Evolutionary conservation across 306 rosid genomes (phyloP).

Genomic region (Trifolium repens): DNA sequence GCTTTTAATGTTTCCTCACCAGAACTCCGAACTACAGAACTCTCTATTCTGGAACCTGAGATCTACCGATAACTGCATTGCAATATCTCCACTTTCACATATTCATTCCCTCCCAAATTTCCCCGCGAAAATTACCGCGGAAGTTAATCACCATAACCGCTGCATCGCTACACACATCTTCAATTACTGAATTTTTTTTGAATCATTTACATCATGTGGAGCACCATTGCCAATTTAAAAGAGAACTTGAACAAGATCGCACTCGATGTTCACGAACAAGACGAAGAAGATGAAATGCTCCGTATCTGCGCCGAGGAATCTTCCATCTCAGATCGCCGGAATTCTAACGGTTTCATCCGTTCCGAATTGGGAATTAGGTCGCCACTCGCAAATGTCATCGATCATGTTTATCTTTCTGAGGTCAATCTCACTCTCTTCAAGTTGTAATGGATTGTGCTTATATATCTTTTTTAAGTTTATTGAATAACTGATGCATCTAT

Average conservation of each 20-base stretch:
- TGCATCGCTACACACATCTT: not conserved
- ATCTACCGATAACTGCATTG: not conserved
- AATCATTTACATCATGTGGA: constrained; percentile 62
- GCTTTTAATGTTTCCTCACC: not conserved
- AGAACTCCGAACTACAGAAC: not conserved
- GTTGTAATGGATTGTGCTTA: not conserved
- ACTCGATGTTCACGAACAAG: constrained; percentile 69
- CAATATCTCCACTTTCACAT: not conserved
- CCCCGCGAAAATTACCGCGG: not conserved
- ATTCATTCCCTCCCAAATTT: not conserved
- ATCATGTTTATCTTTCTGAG: constrained; percentile 57
- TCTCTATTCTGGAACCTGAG: not conserved
- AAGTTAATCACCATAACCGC: not conserved
- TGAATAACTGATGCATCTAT: too few relatives aligned
- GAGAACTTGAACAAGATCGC: constrained; percentile 88
- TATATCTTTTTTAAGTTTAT: not conserved
- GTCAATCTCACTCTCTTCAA: not conserved
- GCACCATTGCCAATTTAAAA: constrained; percentile 78
- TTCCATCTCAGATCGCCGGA: constrained; percentile 69
- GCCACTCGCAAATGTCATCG: constrained; percentile 56
- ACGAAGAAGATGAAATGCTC: constrained; percentile 53
- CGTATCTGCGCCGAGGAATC: constrained; percentile 46
- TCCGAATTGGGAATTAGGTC: constrained; percentile 54
- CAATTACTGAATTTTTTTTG: not conserved
- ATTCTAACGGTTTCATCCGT: constrained; percentile 66